Evolutionary conservation across 2,329 filamentous ascomycete genomes (phyloP).

Genomic region (Paecilomyces variotii): DNA sequence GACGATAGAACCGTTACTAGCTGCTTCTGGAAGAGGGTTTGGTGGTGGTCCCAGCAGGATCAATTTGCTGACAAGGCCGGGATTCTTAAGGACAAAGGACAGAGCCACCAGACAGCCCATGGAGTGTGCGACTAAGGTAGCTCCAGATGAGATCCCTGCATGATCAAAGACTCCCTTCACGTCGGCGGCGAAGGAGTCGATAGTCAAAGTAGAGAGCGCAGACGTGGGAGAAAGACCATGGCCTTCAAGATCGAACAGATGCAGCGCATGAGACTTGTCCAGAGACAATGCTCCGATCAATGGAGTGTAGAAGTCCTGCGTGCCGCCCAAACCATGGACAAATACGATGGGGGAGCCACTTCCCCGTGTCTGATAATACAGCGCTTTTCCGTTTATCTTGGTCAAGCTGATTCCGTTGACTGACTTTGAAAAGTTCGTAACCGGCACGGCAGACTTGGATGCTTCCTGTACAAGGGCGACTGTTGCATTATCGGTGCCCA

Average conservation of each 20-base stretch:
- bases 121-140: slow-evolving; percentile 44
- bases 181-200: slow-evolving; percentile 39
- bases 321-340: slow-evolving; percentile 49
- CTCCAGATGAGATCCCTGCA: slow-evolving; percentile 19
- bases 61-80: slow-evolving; percentile 35
- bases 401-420: slow-evolving; percentile 26
- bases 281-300: slow-evolving; percentile 32
- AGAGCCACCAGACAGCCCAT: slow-evolving; percentile 45
- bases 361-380: slow-evolving; percentile 32
- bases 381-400: slow-evolving; percentile 32
- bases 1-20: slow-evolving; percentile 17
- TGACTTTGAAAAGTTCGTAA: slow-evolving; percentile 22
- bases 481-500: slow-evolving; percentile 17
- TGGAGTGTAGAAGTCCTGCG: slow-evolving; percentile 38
- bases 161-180: slow-evolving; percentile 32
- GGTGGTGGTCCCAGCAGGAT: slow-evolving; percentile 43
- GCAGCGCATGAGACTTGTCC: slow-evolving; percentile 22
- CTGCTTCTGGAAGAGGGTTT: slow-evolving; percentile 35
- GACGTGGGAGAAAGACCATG: slow-evolving; percentile 48
- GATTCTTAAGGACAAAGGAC: slow-evolving; percentile 33
- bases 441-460: slow-evolving; percentile 16
- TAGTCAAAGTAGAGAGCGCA: slow-evolving; percentile 34
- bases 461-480: slow-evolving; percentile 11
- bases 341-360: slow-evolving; percentile 36
- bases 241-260: slow-evolving; percentile 49